A percentile compares a stretch with the other conserved stretches of the same genome.
These are phyloP conservation scores for Rutstroemia sydowiana DNA, from an alignment of 2,329 filamentous ascomycete species.

Conservation along the genomic window DNA sequence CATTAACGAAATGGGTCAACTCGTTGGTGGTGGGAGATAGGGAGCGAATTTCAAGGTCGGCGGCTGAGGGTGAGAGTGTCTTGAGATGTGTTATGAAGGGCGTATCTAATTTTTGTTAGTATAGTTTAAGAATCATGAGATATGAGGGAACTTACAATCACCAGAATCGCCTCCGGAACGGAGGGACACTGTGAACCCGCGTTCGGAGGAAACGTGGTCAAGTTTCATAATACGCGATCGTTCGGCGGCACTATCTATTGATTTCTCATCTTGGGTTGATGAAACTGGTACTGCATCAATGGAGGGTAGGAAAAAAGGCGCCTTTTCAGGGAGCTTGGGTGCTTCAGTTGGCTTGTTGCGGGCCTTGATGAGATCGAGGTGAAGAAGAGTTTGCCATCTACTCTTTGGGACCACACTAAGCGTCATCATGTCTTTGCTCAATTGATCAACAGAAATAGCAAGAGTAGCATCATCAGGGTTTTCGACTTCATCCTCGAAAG, in stretches of 20 bases:
- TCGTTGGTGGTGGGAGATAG: constrained; percentile 51
- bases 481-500: constrained; percentile 52
- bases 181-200: constrained; percentile 51
- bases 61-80: constrained; percentile 71
- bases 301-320: constrained; percentile 87
- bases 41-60: constrained; percentile 86
- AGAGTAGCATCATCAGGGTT: constrained; percentile 46
- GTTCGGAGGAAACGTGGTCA: constrained; percentile 49
- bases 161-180: constrained; percentile 44
- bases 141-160: constrained; percentile 47
- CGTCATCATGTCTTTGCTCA: constrained; percentile 77
- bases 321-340: constrained; percentile 86
- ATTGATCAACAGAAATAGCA: constrained; percentile 61
- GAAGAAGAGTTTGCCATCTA: constrained; percentile 88
- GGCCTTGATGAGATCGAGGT: constrained; percentile 82
- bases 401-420: constrained; percentile 84
- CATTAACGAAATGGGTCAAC: constrained; percentile 70
- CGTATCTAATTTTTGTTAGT: constrained; percentile 38
- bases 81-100: constrained; percentile 74
- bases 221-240: constrained; percentile 63
- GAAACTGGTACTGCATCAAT: constrained; percentile 35
- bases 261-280: constrained; percentile 22
- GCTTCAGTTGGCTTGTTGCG: constrained; percentile 92
- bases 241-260: constrained; percentile 35
- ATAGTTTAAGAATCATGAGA: constrained; percentile 7